Base-by-base conservation (phyloP, 2,329 filamentous ascomycete species). In the Penicillium griseofulvum region DNA sequence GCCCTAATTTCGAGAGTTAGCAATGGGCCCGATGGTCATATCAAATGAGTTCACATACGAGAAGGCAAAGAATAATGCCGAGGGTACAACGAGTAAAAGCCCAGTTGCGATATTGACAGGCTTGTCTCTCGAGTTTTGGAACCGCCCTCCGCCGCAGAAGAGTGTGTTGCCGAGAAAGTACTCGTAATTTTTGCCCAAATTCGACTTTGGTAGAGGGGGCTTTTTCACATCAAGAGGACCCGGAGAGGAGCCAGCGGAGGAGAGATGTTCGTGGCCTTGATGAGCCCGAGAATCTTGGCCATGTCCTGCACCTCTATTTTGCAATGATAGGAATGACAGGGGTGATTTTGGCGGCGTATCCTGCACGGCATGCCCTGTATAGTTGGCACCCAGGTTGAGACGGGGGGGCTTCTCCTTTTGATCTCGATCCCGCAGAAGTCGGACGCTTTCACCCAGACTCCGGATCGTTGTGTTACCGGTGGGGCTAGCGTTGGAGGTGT, bases 91-190 rank as follows among this genome's bases (percentile, higher is more conserved):
- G n/a, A 96, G 83, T 29, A 96, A 78, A 47, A 91, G 74, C 1
- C 88, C 91, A 1, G 94, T 99, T 12, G 87, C 87, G 65, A 97
- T 83, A 65, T 97, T 97, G 69, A 99, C 86, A 1, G 94, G 94
- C 60, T 87, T 84, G 64, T 95, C 89, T 64, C 86, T 85, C 34
- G 94, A 88, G 73, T 97, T 97, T 69, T 97, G 90, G 57, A 94
- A 80, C 56, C 94, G 84, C 8, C 94, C 94, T 33, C 90, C 88
- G 56, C 90, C 81, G 71, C 87, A 96, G 70, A 99, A 99, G 24
- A 91, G 80, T 0, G 91, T 96, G 69, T 97, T 99, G 43, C 94
- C 94, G 42, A 90, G 84, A 67, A 97, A 97, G 72, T 96, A 96
- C 71, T 97, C 85, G 74, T 93, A 89, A 65, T 97, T 96, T 62